Base-by-base conservation (phyloP, 306 rosid species). In the Ceratonia siliqua region DNA sequence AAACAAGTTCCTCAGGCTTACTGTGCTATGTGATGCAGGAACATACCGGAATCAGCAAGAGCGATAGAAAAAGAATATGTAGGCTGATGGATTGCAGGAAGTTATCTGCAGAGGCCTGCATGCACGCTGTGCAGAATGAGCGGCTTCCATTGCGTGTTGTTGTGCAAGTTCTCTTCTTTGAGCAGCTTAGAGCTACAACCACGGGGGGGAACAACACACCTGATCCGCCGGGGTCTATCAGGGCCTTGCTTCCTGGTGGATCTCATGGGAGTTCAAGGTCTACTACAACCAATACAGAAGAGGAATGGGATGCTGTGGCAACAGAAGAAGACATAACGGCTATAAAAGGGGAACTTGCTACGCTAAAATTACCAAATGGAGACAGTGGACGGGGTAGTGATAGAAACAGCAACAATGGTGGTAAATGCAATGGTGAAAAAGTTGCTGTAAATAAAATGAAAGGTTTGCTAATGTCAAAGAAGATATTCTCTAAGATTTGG, bases 101-200 rank as follows among this genome's bases (percentile, higher is more conserved):
- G 86, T 73, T 94, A 63, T 91, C 98, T 5, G 84, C 85, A 48
- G 97, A 90, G 25, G 98, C 97, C 14, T 89, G 98, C 88, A 87
- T 90, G 90, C 98, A 91, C 18, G 98, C 97, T 0, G 87, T 91
- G 61, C 98, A 94, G 86, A 94, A 91, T 27, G 96, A 94, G 87
- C 84, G 97, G 72, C 95, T 94, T 46, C 98, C 98, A 0, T 61
- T 94, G 64, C 89, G 97, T 3, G 90, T 88, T 0, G 90, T 90
- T 0, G 98, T 91, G 71, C 98, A 91, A 84, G 92, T 94, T 54
- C 98, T 94, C 62, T 94, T 90, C 86, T 94, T 94, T 46, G 98
- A 94, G 75, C 97, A 91, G 82, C 63, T 90, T 73, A 84, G 97
- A 81, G 86, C 87, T 32, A 49, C 98, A 32, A 20, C 89, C 21